These are phyloP conservation scores for Paxillus ammoniavirescens DNA, from an alignment of 768 basidiomycete genomes.

Conservation along the genomic window DNA sequence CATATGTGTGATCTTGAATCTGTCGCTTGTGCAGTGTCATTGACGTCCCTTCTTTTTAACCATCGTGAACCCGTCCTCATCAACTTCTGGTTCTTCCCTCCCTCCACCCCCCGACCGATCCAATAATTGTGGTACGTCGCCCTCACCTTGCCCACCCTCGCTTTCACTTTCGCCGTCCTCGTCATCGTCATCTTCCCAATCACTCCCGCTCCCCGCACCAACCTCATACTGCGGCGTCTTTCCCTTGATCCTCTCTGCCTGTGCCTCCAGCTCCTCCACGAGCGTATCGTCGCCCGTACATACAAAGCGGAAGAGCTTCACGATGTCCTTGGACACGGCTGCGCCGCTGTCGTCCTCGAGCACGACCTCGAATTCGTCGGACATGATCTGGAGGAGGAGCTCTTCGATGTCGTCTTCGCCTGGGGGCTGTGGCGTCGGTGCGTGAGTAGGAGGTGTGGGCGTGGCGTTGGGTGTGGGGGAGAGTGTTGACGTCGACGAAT, in stretches of 20 bases:
- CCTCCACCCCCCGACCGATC: constrained; percentile 32
- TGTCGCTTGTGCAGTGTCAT: constrained; percentile 19
- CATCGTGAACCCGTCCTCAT: constrained; percentile 90
- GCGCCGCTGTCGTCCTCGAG: constrained; percentile 86
- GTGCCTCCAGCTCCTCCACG: constrained; percentile 60
- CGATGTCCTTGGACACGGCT: constrained; percentile 68
- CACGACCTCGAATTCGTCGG: constrained; percentile 81
- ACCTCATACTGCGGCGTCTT: constrained; percentile 53
- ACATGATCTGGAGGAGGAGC: constrained; percentile 77
- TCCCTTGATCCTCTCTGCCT: constrained; percentile 56
- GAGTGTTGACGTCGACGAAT: no score
- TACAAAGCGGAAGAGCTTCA: constrained; percentile 63
- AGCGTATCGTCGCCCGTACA: constrained; percentile 43
- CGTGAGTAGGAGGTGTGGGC: constrained; percentile 8
- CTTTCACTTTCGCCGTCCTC: constrained; percentile 44
- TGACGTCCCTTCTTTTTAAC: constrained; percentile 59
- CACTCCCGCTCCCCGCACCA: constrained; percentile 37
- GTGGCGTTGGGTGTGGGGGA: neutral
- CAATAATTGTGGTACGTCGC: constrained; percentile 57
- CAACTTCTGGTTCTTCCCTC: constrained; percentile 67
- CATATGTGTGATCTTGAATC: neutral
- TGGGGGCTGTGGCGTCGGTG: constrained; percentile 39
- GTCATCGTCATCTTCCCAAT: constrained; percentile 46
- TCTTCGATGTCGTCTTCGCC: constrained; percentile 82
- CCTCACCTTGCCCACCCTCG: constrained; percentile 39